A percentile compares a stretch with the other conserved stretches of the same genome.
Evolutionary conservation across 2,329 filamentous ascomycete species (phyloP).

Genomic region (Pseudocercospora cruenta): DNA sequence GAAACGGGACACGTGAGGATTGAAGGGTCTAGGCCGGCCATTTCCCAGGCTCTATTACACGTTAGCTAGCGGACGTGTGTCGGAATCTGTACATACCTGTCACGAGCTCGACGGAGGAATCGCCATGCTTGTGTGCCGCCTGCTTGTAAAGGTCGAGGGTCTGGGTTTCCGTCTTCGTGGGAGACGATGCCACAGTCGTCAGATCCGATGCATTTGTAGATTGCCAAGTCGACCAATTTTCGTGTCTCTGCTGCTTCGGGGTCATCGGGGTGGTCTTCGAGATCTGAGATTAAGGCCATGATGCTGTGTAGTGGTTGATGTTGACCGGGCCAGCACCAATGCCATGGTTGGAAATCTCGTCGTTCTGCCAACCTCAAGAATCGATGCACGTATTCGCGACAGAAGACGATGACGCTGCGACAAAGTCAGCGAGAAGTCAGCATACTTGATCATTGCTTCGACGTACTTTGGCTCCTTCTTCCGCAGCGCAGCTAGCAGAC

Average conservation of each 20-base stretch:
- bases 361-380: constrained; percentile 28
- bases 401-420: constrained; percentile 27
- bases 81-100: constrained; percentile 17
- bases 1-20: constrained; percentile 27
- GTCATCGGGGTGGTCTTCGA: constrained; percentile 29
- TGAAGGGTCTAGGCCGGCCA: constrained; percentile 28
- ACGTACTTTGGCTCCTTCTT: constrained; percentile 30
- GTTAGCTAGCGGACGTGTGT: not conserved
- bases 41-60: constrained; percentile 26
- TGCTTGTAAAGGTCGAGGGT: constrained; percentile 25
- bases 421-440: constrained; percentile 11
- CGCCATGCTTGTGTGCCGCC: constrained; percentile 30
- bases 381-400: constrained; percentile 29
- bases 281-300: constrained; percentile 31
- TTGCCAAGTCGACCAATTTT: constrained; percentile 28
- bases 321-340: constrained; percentile 32
- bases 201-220: constrained; percentile 28
- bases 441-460: no score
- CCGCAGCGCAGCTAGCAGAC: constrained; percentile 20
- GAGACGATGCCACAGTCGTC: constrained; percentile 29
- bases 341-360: constrained; percentile 31
- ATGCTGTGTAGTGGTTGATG: constrained; percentile 34
- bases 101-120: constrained; percentile 26
- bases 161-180: constrained; percentile 25
- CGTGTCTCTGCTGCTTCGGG: constrained; percentile 26